Base-by-base conservation (phyloP, 2,329 filamentous ascomycete species). In the Aspergillus puulaauensis region DNA sequence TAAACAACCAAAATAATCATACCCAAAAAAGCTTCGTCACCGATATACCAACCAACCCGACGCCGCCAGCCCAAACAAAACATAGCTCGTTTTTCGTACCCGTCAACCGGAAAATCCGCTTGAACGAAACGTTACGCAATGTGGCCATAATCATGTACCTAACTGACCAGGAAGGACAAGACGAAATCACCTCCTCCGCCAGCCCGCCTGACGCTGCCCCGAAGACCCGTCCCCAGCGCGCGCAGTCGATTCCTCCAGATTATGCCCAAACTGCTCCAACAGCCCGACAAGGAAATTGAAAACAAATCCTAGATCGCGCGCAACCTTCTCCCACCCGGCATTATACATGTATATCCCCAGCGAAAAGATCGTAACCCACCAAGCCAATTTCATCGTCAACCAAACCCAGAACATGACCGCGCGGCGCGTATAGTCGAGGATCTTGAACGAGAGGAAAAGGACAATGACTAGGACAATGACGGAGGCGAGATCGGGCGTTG, bases 371-470 rank as follows among this genome's bases (percentile, higher is more conserved):
- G 77, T 71, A 1, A 82, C 82, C 85, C 86, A 95, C 62, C 91
- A 85, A 2, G 83, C 72, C 43, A 91, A 64, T 23, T 83, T 77
- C 61, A 90, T 72, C 11, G 81, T 80, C 55, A 96, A 70, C n/a
- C 83, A 79, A 52, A 91, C 84, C 86, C 91, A 91, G 78, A 87
- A 96, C 69, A 91, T 78, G 57, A 96, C 80, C 19, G 91, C 77
- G 59, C 90, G 84, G 60, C 87, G 86, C 17, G 91, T 78, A 77
- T 89, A 88, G 70, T 87, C 83, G 62, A 88, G 76, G 43, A 95
- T 79, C 63, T 85, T 83, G 58, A 88, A 75, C 12, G 80, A 82
- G 56, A 93, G 71, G 69, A 91, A 79, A 52, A 93, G 73, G 55
- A 86, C 75, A 31, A 86, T 64, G 45, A 88, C 75, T 4, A 90